phyloP scores from a whole-genome alignment of 768 basidiomycete species.

The Termitomyces heimii region DNA sequence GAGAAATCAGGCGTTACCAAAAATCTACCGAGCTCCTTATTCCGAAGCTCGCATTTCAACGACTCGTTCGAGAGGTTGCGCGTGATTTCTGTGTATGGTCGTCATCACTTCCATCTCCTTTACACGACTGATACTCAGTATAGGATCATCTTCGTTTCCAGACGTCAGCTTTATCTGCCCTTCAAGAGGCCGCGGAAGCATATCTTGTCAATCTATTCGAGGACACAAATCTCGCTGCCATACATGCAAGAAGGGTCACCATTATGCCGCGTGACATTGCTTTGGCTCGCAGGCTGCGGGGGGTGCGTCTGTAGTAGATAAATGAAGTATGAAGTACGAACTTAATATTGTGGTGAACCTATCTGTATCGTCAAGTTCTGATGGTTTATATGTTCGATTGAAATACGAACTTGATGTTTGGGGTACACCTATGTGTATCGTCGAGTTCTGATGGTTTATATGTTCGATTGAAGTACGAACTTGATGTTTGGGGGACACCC shows the following conservation, averaged over 20 bases:
- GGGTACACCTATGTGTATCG: no score
- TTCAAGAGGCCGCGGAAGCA: slow-evolving; percentile 18
- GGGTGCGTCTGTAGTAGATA: not conserved
- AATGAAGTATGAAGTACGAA: not conserved
- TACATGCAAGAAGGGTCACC: slow-evolving; percentile 17
- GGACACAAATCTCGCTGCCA: slow-evolving; percentile 16
- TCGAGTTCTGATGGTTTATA: no score
- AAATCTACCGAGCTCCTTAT: slow-evolving; percentile 17
- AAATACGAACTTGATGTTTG: no score
- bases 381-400: no score
- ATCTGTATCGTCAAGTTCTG: not conserved
- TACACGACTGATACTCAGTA: not conserved
- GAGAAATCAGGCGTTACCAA: slow-evolving; percentile 19
- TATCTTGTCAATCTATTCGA: slow-evolving; percentile 16
- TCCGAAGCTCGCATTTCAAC: slow-evolving; percentile 16
- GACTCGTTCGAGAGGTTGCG: slow-evolving; percentile 19
- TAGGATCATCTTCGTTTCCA: slow-evolving; percentile 15
- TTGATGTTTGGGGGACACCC: no score
- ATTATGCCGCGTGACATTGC: slow-evolving; percentile 15
- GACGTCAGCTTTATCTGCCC: slow-evolving; percentile 13
- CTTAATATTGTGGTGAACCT: not conserved
- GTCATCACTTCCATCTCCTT: not conserved
- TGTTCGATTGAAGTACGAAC: no score
- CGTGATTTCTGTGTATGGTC: slow-evolving; percentile 13
- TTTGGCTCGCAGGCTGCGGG: slow-evolving; percentile 13